Evolutionary conservation across 225 moss, liverwort and hornwort genomes (phyloP).

Genomic region (Sphagnum contortum): DNA sequence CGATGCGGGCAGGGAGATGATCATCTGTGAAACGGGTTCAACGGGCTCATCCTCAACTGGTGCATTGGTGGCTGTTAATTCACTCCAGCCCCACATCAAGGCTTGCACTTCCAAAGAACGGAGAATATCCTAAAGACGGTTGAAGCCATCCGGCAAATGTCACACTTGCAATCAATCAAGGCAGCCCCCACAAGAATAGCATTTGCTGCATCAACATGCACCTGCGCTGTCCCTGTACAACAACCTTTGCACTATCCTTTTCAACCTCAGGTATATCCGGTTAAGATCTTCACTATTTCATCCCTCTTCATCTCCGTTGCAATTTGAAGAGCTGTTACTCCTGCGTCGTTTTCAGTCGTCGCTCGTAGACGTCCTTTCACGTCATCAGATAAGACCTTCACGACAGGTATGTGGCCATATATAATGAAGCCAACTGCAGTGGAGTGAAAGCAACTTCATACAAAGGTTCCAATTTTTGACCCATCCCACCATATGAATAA

Average conservation of each 20-base stretch:
- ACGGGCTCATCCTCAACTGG: too few relatives aligned
- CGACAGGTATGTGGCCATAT: constrained; percentile 13
- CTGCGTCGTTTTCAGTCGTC: constrained; percentile 18
- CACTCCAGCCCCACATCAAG: constrained; percentile 17
- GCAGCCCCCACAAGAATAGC: constrained; percentile 44
- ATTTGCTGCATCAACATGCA: constrained; percentile 43
- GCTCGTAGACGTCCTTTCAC: constrained; percentile 12
- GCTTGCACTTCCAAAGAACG: too few relatives aligned
- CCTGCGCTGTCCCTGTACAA: constrained; percentile 47
- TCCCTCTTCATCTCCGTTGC: constrained; percentile 17
- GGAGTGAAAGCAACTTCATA: constrained; percentile 3
- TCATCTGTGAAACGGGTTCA: too few relatives aligned
- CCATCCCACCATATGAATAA: too few relatives aligned
- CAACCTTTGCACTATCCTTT: constrained; percentile 30
- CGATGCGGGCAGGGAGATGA: too few relatives aligned
- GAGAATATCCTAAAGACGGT: constrained; percentile 26
- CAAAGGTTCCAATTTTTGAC: too few relatives aligned
- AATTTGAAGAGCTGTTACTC: constrained; percentile 21
- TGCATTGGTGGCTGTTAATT: too few relatives aligned
- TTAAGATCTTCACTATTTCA: constrained; percentile 24
- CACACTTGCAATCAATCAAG: constrained; percentile 37
- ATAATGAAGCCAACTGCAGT: constrained; percentile 26
- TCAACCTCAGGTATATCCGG: constrained; percentile 34
- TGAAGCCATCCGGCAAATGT: constrained; percentile 42
- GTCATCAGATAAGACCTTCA: too few relatives aligned